These are phyloP conservation scores for Anastatica hierochuntica DNA, from an alignment of 345 rosid species.

Conservation along the genomic window DNA sequence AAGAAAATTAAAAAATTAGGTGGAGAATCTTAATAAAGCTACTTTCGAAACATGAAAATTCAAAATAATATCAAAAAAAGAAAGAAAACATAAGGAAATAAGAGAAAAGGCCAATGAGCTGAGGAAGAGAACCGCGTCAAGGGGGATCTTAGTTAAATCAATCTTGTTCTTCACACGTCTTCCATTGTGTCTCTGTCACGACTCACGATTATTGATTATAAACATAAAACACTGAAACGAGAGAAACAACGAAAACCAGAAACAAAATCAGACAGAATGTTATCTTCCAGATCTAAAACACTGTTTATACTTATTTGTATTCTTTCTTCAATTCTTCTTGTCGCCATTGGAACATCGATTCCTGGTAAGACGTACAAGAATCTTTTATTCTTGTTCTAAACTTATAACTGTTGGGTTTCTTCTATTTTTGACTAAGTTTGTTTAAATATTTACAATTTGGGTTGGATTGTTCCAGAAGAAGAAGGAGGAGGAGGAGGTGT, in stretches of 20 bases:
- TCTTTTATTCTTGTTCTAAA: not conserved
- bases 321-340: slow-evolving; percentile 23
- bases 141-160: slow-evolving; percentile 3
- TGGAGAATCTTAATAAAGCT: too few species aligned
- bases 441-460: not conserved
- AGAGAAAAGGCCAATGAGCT: too few species aligned
- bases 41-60: too few species aligned
- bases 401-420: not conserved
- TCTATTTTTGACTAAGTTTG: not conserved
- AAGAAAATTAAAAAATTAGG: too few species aligned
- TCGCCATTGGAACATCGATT: slow-evolving; percentile 20
- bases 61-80: too few species aligned
- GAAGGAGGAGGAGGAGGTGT: too few species aligned
- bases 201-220: not conserved
- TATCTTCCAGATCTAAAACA: slow-evolving; percentile 27
- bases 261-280: slow-evolving; percentile 1
- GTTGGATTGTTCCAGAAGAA: slow-evolving; percentile 16
- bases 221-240: not conserved
- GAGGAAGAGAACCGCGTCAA: slow-evolving; percentile 19
- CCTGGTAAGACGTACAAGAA: slow-evolving; percentile 15
- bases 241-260: not conserved
- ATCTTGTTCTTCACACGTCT: slow-evolving; percentile 7
- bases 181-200: slow-evolving; percentile 5
- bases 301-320: slow-evolving; percentile 14
- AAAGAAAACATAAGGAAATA: too few species aligned